Evolutionary conservation across 2,329 filamentous ascomycete species (phyloP).

Genomic region (Calonectria multiphialidica): DNA sequence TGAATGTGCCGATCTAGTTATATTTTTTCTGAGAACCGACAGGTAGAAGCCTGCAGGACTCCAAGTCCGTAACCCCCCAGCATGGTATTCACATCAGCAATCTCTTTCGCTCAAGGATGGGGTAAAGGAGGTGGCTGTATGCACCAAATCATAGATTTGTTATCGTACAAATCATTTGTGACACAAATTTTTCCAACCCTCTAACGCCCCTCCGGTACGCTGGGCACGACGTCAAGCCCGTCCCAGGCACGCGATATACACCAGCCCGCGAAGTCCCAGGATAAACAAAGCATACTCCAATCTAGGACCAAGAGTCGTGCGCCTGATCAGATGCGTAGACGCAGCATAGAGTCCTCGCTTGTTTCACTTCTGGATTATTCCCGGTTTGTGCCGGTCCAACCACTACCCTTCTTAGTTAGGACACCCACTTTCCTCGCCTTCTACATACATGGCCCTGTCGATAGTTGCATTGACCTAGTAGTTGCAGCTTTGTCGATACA

Average conservation of each 20-base stretch:
- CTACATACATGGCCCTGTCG: not conserved
- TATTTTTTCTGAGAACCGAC: not conserved
- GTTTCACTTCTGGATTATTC: not conserved
- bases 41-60: not conserved
- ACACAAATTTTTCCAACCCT: not conserved
- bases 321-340: not conserved
- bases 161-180: not conserved
- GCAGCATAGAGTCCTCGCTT: not conserved
- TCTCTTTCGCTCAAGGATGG: not conserved
- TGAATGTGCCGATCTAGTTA: not conserved
- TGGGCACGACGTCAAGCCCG: not conserved
- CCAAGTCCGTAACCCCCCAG: not conserved
- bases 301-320: not conserved
- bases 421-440: not conserved
- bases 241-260: not conserved
- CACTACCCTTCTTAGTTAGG: not conserved
- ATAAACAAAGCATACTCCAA: not conserved
- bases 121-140: not conserved
- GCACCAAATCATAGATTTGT: not conserved
- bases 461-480: not conserved
- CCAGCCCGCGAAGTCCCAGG: not conserved
- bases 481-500: constrained; percentile 1
- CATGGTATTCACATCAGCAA: not conserved
- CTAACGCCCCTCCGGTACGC: not conserved
- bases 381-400: constrained; percentile 5